phyloP scores from a whole-genome alignment of 805 yeast genomes.

The Suhomyces xylopsoci region DNA sequence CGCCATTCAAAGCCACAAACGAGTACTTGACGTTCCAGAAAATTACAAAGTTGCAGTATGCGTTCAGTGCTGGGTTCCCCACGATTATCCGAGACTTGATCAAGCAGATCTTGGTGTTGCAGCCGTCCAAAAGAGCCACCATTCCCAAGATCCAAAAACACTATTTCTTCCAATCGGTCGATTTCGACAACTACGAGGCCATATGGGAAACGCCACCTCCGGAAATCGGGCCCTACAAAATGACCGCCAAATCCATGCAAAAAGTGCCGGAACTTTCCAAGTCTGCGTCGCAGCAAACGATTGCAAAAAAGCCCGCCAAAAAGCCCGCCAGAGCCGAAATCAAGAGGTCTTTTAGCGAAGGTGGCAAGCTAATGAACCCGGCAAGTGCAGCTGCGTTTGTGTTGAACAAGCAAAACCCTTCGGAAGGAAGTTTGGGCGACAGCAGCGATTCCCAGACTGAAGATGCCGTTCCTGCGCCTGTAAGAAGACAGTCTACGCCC shows the following conservation, averaged over 20 bases:
- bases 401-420: constrained; percentile 20
- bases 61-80: constrained; percentile 67
- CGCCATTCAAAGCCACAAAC: constrained; percentile 80
- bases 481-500: constrained; percentile 17
- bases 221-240: constrained; percentile 65
- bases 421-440: constrained; percentile 5
- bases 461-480: constrained; percentile 24
- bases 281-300: constrained; percentile 13
- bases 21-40: constrained; percentile 81
- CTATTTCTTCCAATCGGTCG: constrained; percentile 63
- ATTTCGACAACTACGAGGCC: constrained; percentile 62
- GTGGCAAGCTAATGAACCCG: constrained; percentile 13
- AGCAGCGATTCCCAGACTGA: constrained; percentile 1
- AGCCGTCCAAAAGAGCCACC: constrained; percentile 64
- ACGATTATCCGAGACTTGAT: constrained; percentile 62
- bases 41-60: constrained; percentile 74
- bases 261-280: constrained; percentile 50
- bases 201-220: constrained; percentile 74
- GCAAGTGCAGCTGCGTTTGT: constrained; percentile 43
- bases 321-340: constrained; percentile 3
- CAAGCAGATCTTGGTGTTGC: constrained; percentile 60
- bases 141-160: constrained; percentile 60
- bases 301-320: constrained; percentile 7
- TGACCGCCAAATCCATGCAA: constrained; percentile 76
- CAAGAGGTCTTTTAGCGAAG: constrained; percentile 4